phyloP scores from a whole-genome alignment of 768 basidiomycete genomes.

The Collybiopsis confluens region DNA sequence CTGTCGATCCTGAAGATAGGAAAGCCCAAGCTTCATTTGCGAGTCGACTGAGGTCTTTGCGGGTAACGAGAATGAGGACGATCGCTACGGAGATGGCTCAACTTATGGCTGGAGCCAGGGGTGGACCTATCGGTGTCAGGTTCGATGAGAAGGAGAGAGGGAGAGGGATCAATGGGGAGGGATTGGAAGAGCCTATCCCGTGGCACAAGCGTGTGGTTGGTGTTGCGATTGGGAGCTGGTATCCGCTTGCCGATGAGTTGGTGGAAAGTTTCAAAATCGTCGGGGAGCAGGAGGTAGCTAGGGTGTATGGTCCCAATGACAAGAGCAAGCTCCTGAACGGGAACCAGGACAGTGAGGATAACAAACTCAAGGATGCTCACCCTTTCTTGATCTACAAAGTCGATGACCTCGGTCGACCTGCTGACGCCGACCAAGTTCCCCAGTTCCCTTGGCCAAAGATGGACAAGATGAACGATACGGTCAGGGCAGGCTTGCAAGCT shows the following conservation, averaged over 20 bases:
- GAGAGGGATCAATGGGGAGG: conserved; percentile 33
- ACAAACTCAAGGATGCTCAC: no score
- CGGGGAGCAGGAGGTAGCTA: conserved; percentile 14
- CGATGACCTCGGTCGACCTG: conserved; percentile 14
- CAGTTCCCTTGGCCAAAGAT: conserved; percentile 6
- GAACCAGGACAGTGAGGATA: neutral
- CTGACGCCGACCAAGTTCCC: neutral
- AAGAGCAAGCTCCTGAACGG: neutral
- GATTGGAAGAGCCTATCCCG: conserved; percentile 26
- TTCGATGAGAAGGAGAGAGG: conserved; percentile 25
- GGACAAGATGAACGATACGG: conserved; percentile 1
- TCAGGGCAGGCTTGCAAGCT: neutral
- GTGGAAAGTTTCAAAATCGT: conserved; percentile 14
- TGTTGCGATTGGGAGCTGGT: conserved; percentile 32
- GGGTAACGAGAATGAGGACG: conserved; percentile 28
- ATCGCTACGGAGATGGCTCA: conserved; percentile 24
- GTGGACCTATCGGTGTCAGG: conserved; percentile 34
- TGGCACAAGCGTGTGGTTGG: conserved; percentile 26
- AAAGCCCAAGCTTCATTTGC: conserved; percentile 26
- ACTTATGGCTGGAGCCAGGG: conserved; percentile 29
- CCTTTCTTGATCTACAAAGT: conserved; percentile 21
- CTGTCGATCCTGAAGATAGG: conserved; percentile 26
- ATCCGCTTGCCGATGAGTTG: conserved; percentile 18
- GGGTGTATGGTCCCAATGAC: neutral
- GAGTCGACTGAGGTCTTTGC: conserved; percentile 28